Evolutionary conservation across 148 eudicot genomes (phyloP).

Genomic region (Camellia sinensis): DNA sequence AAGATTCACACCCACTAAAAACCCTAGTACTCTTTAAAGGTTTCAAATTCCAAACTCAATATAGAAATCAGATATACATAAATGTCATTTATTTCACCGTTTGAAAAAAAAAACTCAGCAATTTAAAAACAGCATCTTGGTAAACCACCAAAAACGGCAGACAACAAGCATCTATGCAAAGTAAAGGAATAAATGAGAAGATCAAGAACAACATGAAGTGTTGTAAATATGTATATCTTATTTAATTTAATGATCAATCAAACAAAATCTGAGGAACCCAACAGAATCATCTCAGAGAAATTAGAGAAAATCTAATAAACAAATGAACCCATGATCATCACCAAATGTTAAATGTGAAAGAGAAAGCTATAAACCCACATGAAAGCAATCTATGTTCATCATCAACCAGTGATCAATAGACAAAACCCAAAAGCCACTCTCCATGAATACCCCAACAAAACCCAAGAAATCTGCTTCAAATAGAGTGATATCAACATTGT

Average conservation of each 20-base stretch:
- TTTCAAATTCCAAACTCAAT: constrained; percentile 41
- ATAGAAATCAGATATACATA: constrained; percentile 19
- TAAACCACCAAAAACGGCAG: constrained; percentile 48
- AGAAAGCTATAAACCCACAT: background rate
- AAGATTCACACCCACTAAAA: constrained; percentile 22
- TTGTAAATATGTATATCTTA: background rate
- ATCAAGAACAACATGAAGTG: constrained; percentile 15
- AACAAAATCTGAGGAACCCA: constrained; percentile 37
- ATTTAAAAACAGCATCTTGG: constrained; percentile 65
- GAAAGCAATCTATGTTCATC: background rate
- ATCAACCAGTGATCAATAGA: constrained; percentile 21
- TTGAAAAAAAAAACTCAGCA: constrained; percentile 37
- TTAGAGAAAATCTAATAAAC: constrained; percentile 27
- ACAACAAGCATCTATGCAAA: constrained; percentile 62
- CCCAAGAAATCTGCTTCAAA: constrained; percentile 10
- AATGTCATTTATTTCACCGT: constrained; percentile 27
- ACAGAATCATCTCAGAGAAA: constrained; percentile 36
- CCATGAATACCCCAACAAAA: constrained; percentile 39
- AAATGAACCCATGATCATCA: constrained; percentile 20
- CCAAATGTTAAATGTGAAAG: constrained; percentile 12
- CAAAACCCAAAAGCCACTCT: constrained; percentile 48
- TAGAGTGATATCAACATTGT: no score
- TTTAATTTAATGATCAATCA: constrained; percentile 14
- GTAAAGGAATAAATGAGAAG: constrained; percentile 28
- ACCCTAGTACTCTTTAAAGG: constrained; percentile 38